phyloP scores from a whole-genome alignment of 257 asterid species.

The Mitragyna speciosa region DNA sequence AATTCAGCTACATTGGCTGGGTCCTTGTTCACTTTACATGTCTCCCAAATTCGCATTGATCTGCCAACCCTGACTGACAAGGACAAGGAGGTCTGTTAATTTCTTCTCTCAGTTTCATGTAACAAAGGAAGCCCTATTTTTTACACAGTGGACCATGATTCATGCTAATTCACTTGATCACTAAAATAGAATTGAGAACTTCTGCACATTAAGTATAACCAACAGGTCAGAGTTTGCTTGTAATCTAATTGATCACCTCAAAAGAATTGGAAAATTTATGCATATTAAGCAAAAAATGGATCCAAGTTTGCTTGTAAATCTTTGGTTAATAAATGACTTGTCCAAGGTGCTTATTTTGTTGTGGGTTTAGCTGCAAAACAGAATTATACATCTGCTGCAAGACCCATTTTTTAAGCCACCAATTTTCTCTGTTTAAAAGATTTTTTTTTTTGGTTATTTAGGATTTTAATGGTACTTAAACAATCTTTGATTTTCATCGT shows the following conservation, averaged over 20 bases:
- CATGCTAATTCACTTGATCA: not conserved
- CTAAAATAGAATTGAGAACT: too few species aligned
- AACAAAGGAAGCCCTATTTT: not conserved
- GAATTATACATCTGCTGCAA: not conserved
- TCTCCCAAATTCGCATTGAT: slow-evolving; percentile 66
- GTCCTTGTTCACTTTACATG: slow-evolving; percentile 81
- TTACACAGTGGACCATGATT: not conserved
- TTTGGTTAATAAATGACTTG: not conserved
- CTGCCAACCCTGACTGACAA: slow-evolving; percentile 81
- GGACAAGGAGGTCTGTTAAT: slow-evolving; percentile 73
- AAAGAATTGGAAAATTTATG: not conserved
- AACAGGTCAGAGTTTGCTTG: too few species aligned
- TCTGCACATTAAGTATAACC: too few species aligned
- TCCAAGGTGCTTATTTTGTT: not conserved
- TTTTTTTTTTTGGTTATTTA: not conserved
- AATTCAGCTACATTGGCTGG: slow-evolving; percentile 83
- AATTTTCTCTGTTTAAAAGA: not conserved
- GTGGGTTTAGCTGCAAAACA: not conserved
- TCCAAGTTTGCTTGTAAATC: not conserved
- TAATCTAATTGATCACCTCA: not conserved
- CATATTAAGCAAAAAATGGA: not conserved
- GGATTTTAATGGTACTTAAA: not conserved
- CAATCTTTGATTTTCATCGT: not conserved
- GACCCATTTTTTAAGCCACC: not conserved
- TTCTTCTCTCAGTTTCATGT: not conserved